Conservation (phyloP, 306 rosid genomes). For the Mimosa pudica region DNA sequence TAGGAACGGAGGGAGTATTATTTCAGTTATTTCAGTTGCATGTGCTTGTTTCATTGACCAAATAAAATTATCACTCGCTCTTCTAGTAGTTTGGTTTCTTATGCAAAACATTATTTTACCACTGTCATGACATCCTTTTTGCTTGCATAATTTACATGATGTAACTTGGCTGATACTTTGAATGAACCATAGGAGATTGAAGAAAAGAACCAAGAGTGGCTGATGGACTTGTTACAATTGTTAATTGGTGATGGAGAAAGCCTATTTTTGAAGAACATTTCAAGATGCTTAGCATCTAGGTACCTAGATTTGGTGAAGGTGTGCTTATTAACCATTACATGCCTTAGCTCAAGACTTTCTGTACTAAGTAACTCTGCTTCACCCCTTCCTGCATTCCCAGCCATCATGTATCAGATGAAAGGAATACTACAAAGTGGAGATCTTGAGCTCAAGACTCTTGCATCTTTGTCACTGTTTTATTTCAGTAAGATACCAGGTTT, state of each 20-base stretch:
- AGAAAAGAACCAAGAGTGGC: conserved; percentile 48
- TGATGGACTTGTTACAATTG: conserved; percentile 46
- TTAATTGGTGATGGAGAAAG: conserved; percentile 61
- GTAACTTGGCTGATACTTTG: conserved; percentile 24
- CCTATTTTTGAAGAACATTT: conserved; percentile 57
- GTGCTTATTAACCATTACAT: conserved; percentile 57
- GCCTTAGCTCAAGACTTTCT: conserved; percentile 68
- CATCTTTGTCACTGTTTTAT: conserved; percentile 64
- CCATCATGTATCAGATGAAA: conserved; percentile 55
- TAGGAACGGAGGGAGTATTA: no score
- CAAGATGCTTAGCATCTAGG: conserved; percentile 56
- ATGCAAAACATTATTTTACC: neutral
- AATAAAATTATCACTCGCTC: neutral
- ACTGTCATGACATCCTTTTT: conserved; percentile 11
- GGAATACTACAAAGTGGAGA: conserved; percentile 50
- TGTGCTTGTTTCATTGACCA: neutral
- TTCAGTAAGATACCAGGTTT: conserved; percentile 77
- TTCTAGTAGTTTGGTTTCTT: neutral
- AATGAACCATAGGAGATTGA: conserved; percentile 55
- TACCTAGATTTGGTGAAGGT: conserved; percentile 53
- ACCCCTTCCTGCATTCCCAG: conserved; percentile 55
- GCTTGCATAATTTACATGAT: conserved; percentile 16
- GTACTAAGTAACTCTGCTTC: conserved; percentile 43
- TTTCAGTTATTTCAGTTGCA: neutral
- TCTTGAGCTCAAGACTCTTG: conserved; percentile 66